phyloP scores from a whole-genome alignment of 2,329 filamentous ascomycete species.

The Ophiostoma ips region DNA sequence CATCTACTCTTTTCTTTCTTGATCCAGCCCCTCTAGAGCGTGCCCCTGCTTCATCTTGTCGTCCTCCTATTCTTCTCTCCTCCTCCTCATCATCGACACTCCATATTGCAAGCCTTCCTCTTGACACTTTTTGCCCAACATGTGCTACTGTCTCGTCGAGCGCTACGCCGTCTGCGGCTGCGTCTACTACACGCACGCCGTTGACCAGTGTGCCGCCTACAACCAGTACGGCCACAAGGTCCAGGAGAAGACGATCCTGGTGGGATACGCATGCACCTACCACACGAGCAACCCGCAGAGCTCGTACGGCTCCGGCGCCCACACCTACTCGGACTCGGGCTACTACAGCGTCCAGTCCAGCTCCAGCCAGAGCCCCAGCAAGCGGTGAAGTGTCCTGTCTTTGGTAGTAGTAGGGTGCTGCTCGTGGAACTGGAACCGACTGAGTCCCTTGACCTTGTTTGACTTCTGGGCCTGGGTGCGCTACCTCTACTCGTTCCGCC shows the following conservation, averaged over 20 bases:
- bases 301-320: constrained; percentile 26
- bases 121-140: too few relatives aligned
- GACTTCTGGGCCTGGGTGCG: constrained; percentile 31
- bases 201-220: constrained; percentile 69
- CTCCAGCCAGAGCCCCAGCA: constrained; percentile 30
- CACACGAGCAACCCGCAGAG: constrained; percentile 31
- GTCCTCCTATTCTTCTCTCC: neutral
- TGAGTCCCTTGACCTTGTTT: constrained; percentile 29
- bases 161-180: constrained; percentile 77
- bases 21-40: too few relatives aligned
- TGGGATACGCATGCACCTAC: constrained; percentile 62
- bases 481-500: constrained; percentile 35
- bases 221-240: constrained; percentile 58
- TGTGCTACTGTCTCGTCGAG: constrained; percentile 83
- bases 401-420: constrained; percentile 32
- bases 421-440: constrained; percentile 27
- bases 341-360: constrained; percentile 37
- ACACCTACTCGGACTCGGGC: constrained; percentile 39
- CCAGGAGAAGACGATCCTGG: constrained; percentile 62
- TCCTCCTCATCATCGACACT: neutral
- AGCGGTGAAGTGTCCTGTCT: constrained; percentile 41
- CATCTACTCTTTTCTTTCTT: too few relatives aligned
- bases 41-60: neutral
- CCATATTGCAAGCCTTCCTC: neutral
- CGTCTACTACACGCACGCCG: constrained; percentile 73